These are phyloP conservation scores for Yamadazyma nakazawae DNA, from an alignment of 805 yeast genomes.

Conservation along the genomic window DNA sequence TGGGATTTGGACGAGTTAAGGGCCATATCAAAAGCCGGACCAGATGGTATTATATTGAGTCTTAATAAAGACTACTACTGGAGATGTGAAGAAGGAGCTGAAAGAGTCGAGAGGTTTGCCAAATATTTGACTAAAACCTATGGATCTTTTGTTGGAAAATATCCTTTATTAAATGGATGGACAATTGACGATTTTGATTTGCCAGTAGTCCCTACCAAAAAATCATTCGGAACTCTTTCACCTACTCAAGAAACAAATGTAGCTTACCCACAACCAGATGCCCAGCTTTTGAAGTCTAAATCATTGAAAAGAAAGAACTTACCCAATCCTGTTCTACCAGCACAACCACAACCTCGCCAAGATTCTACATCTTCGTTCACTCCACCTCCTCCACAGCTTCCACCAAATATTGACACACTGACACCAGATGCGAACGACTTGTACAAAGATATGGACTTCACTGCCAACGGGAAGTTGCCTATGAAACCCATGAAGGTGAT, in stretches of 20 bases:
- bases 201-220: slow-evolving; percentile 22
- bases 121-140: slow-evolving; percentile 30
- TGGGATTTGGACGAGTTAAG: slow-evolving; percentile 80
- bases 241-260: slow-evolving; percentile 13
- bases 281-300: slow-evolving; percentile 20
- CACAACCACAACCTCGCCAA: slow-evolving; percentile 14
- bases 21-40: slow-evolving; percentile 49
- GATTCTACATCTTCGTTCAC: slow-evolving; percentile 1
- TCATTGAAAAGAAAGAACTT: slow-evolving; percentile 22
- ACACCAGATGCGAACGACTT: slow-evolving; percentile 11
- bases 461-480: slow-evolving; percentile 41
- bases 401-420: background rate
- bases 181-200: slow-evolving; percentile 33
- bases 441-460: slow-evolving; percentile 38
- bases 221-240: slow-evolving; percentile 3
- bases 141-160: slow-evolving; percentile 34
- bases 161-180: slow-evolving; percentile 35
- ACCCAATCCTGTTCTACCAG: slow-evolving; percentile 20
- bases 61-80: slow-evolving; percentile 83
- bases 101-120: slow-evolving; percentile 33
- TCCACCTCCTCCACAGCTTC: background rate
- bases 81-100: slow-evolving; percentile 43
- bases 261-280: slow-evolving; percentile 20
- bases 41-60: slow-evolving; percentile 54
- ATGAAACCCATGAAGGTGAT: slow-evolving; percentile 40